These are phyloP conservation scores for Kuraishia hungarica DNA, from an alignment of 805 yeast genomes.

Conservation along the genomic window DNA sequence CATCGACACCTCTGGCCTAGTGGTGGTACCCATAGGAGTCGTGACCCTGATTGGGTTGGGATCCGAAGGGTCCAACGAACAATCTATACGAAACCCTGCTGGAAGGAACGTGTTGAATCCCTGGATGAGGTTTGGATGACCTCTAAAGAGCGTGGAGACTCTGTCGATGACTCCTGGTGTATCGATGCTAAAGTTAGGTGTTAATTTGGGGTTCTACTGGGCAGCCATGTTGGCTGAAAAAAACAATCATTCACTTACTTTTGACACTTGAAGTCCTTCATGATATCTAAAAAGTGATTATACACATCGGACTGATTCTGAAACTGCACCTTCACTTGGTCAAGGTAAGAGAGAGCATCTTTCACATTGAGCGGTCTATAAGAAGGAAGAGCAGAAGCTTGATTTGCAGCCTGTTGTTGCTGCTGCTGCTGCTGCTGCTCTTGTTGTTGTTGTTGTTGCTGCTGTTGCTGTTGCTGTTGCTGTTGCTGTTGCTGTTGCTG, in stretches of 20 bases:
- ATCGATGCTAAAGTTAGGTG: constrained; percentile 47
- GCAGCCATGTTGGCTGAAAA: not conserved
- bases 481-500: constrained; percentile 12
- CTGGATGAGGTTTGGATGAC: constrained; percentile 89
- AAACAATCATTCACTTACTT: constrained; percentile 32
- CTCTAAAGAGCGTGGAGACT: constrained; percentile 83
- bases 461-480: constrained; percentile 11
- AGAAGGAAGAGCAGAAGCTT: constrained; percentile 16
- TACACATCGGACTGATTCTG: constrained; percentile 90
- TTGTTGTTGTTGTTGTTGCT: constrained; percentile 14
- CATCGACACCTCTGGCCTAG: constrained; percentile 44
- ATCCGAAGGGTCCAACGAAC: constrained; percentile 82
- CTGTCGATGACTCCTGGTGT: constrained; percentile 98
- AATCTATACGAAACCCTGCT: constrained; percentile 90
- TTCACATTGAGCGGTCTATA: constrained; percentile 87
- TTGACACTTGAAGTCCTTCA: constrained; percentile 98
- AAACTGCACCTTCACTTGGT: constrained; percentile 91
- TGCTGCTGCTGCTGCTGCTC: not conserved
- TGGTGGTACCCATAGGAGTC: constrained; percentile 88
- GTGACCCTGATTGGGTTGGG: constrained; percentile 91
- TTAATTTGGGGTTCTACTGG: constrained; percentile 12
- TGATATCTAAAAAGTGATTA: constrained; percentile 91
- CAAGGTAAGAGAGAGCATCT: constrained; percentile 92
- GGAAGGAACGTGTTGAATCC: constrained; percentile 98
- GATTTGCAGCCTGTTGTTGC: constrained; percentile 5